phyloP scores from a whole-genome alignment of 371 early-diverging fungal genomes.

The Mucor ambiguus region DNA sequence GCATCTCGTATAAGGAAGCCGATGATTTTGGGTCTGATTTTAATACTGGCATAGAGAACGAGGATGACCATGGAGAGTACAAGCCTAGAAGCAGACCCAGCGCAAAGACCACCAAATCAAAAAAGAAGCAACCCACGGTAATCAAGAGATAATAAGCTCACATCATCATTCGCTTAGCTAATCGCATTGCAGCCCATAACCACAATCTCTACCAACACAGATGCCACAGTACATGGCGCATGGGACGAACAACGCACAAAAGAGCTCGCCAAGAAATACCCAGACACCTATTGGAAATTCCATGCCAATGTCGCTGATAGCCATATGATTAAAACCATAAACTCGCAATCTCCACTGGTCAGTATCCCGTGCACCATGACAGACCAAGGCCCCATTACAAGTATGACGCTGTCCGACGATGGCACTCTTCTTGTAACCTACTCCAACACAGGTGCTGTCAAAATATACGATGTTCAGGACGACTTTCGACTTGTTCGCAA shows the following conservation, averaged over 20 bases:
- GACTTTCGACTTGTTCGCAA: constrained; percentile 67
- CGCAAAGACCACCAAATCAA: constrained; percentile 21
- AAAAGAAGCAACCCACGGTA: neutral
- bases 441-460: constrained; percentile 76
- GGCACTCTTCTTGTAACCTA: constrained; percentile 85
- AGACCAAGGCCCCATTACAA: constrained; percentile 68
- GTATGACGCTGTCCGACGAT: constrained; percentile 81
- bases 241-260: constrained; percentile 19
- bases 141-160: neutral
- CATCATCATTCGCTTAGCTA: neutral
- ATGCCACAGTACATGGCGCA: neutral
- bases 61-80: neutral
- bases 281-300: constrained; percentile 66
- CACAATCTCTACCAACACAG: neutral
- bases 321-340: constrained; percentile 62
- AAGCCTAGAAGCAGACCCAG: neutral
- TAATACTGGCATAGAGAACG: constrained; percentile 7
- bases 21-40: constrained; percentile 18
- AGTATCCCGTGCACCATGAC: constrained; percentile 51
- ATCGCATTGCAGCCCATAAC: neutral
- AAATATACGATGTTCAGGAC: constrained; percentile 78
- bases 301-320: constrained; percentile 44
- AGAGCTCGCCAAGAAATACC: constrained; percentile 55
- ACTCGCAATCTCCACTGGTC: constrained; percentile 64
- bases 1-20: constrained; percentile 13